Base-by-base conservation (phyloP, 495 filamentous ascomycete species). In the Clohesyomyces aquaticus region DNA sequence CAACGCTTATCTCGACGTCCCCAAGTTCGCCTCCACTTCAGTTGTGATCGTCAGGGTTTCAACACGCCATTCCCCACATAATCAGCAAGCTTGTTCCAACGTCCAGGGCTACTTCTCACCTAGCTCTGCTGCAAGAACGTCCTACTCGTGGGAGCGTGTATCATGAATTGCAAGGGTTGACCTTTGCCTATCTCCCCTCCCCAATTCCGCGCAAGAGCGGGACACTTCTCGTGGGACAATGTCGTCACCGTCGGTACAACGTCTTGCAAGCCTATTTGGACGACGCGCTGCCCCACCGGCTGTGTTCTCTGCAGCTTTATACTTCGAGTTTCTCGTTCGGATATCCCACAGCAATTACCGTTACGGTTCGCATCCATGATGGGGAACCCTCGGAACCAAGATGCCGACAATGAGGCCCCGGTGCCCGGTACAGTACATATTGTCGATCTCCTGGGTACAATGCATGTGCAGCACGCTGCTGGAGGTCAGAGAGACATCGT, bases 351-450 rank as follows among this genome's bases (percentile, higher is more conserved):
- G n/a, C n/a, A n/a, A n/a, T n/a, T n/a, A n/a, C n/a, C n/a, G n/a
- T n/a, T n/a, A n/a, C n/a, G n/a, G n/a, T n/a, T n/a, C n/a, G n/a
- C n/a, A n/a, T n/a, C n/a, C n/a, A n/a, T n/a, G n/a, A n/a, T n/a
- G n/a, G n/a, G n/a, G n/a, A n/a, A n/a, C n/a, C n/a, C n/a, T n/a
- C n/a, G n/a, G n/a, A n/a, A n/a, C n/a, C n/a, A n/a, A n/a, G n/a
- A n/a, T 14, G 32, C 32, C 14, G 46, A 25, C 19, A 21, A 49
- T 22, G 21, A 59, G 11, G 23, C 27, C 23, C 50, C 22, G 19
- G 23, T 72, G 1, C 71, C 71, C 19, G 71, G 69, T 3, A 73
- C 69, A 22, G 63, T 70, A 2, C 69, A 73, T 45, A 53, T 73
- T 11, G 71, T 73, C 18, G 69, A 73, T 52, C 49, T 71, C 21